Base-by-base conservation (phyloP, 495 filamentous ascomycete species). In the Coniosporium apollinis region DNA sequence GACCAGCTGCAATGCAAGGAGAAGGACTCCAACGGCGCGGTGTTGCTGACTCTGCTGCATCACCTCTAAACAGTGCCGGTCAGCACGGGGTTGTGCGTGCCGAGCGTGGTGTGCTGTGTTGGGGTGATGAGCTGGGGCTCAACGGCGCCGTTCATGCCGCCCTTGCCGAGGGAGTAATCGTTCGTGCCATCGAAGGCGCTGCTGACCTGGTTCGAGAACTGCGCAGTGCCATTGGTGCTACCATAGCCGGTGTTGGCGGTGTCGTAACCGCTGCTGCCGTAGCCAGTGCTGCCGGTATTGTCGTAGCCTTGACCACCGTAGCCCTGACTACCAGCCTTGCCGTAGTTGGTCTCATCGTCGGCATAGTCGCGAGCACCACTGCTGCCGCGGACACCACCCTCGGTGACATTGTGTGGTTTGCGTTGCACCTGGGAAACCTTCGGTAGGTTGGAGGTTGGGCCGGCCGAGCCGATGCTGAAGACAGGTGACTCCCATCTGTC, bases 401-500 rank as follows among this genome's bases (percentile, higher is more conserved):
- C 30, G 28, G 55, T 61, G 16, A 62, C 51, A 13, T 46, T 46
- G 49, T 70, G 72, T 5, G 62, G 44, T 64, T 92, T 93, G 45
- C 82, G 76, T 22, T 63, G 68, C 24, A 92, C 63, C 30, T 64
- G 36, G 0, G 66, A 64, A n/a, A 72, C 56, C 33, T 58, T 47
- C 3, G 84, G 81, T 30, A 94, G 69, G 48, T 79, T 67, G 22
- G 57, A 62, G 10, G 81, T 79, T 59, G 78, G 72, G 3, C 65
- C 47, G 5, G 87, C 83, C n/a, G 57, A 64, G 34, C 89, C 91
- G 42, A 96, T 76, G 48, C 70, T 75, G 66, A 97, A 97, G 48
- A 97, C 73, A 20, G 91, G 84, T 19, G 78, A 87, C 60, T 94
- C 77, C 89, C 89, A 97, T 55, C 75, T 76, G 46, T 94, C 78